These are phyloP conservation scores for Luffa acutangula DNA, from an alignment of 306 rosid species.

Conservation along the genomic window DNA sequence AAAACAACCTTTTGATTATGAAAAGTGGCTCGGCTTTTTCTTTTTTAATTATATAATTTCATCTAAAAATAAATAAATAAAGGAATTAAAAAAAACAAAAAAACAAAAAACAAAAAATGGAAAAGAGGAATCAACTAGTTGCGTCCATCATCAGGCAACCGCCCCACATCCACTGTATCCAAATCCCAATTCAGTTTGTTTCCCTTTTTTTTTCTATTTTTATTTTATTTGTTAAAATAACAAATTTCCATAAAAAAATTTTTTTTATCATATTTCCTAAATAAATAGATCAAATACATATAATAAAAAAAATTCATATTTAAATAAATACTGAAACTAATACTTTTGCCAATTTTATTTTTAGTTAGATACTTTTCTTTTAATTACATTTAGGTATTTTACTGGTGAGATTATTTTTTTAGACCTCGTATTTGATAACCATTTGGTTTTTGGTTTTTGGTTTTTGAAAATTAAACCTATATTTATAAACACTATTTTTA, in stretches of 20 bases:
- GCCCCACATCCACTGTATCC: slow-evolving; percentile 8
- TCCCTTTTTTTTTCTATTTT: neutral
- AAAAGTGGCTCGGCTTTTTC: slow-evolving; percentile 26
- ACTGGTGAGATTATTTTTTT: too few relatives aligned
- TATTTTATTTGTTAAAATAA: neutral
- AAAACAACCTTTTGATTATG: slow-evolving; percentile 11
- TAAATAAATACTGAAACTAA: neutral
- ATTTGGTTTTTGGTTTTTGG: too few relatives aligned
- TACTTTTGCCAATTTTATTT: too few relatives aligned
- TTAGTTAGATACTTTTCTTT: neutral
- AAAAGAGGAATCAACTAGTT: slow-evolving; percentile 2
- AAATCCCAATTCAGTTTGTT: neutral
- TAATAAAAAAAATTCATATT: too few relatives aligned
- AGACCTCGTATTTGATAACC: too few relatives aligned
- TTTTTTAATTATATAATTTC: neutral
- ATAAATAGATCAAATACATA: neutral
- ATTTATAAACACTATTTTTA: too few relatives aligned
- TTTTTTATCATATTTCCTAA: neutral
- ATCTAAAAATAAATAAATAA: neutral
- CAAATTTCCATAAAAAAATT: neutral
- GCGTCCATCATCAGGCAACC: slow-evolving; percentile 12
- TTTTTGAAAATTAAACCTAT: too few relatives aligned
- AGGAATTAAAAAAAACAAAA: neutral
- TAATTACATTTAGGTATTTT: neutral
- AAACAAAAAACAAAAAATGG: neutral